Percentiles rank a stretch among this genome's conserved stretches.
phyloP scores from a whole-genome alignment of 345 rosid genomes.

The Citrus mangshanensis region DNA sequence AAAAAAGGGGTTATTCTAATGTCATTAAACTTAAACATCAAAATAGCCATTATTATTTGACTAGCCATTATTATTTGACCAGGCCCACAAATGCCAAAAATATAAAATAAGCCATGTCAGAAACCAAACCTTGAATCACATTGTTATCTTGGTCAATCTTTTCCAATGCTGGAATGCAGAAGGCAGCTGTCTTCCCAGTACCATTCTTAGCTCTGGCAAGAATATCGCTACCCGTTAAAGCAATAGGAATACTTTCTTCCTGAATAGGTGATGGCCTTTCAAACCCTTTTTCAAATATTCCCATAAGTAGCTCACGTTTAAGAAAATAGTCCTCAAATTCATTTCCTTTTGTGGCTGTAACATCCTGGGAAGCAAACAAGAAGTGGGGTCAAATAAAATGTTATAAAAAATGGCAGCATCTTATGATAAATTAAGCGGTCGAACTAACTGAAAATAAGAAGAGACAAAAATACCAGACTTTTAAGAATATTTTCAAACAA shows the following conservation, averaged over 20 bases:
- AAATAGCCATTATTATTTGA: not conserved
- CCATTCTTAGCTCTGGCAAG: constrained; percentile 99
- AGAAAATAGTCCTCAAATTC: constrained; percentile 98
- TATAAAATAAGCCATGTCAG: not conserved
- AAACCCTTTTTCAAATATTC: constrained; percentile 97
- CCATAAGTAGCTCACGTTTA: constrained; percentile 93
- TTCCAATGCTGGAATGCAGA: constrained; percentile 96
- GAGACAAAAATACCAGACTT: not conserved
- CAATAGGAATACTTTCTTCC: constrained; percentile 99
- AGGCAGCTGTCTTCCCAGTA: constrained; percentile 98
- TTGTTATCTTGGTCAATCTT: constrained; percentile 93
- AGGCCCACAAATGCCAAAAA: not conserved
- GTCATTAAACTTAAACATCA: not conserved
- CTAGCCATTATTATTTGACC: not conserved
- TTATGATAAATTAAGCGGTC: not conserved
- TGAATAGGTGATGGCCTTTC: constrained; percentile 99
- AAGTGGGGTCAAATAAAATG: not conserved
- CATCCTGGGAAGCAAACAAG: constrained; percentile 60
- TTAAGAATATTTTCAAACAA: not conserved
- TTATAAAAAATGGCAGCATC: not conserved
- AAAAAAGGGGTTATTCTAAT: not conserved
- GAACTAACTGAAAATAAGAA: not conserved
- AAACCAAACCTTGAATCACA: constrained; percentile 80
- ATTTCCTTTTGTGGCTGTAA: constrained; percentile 97
- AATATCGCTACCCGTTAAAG: constrained; percentile 97